phyloP scores from a whole-genome alignment of 2,329 filamentous ascomycete species.

The Aspergillus alliaceus region DNA sequence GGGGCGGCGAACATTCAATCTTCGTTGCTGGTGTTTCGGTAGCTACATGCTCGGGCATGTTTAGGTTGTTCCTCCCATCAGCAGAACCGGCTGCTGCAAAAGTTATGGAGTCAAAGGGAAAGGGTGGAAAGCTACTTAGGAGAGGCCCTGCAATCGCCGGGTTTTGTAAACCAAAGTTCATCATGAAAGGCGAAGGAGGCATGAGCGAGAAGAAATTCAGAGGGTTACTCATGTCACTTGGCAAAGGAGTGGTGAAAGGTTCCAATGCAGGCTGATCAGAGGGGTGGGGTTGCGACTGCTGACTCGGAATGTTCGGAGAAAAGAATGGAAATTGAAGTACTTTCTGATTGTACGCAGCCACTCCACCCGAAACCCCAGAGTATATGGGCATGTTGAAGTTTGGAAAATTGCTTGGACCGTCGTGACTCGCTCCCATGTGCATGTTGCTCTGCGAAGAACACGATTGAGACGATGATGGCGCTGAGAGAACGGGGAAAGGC shows the following conservation, averaged over 20 bases:
- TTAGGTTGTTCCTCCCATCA: neutral
- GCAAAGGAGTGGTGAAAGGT: constrained; percentile 7
- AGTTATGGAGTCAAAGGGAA: constrained; percentile 8
- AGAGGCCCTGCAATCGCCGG: constrained; percentile 8
- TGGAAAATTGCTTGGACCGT: neutral
- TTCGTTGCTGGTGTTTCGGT: constrained; percentile 13
- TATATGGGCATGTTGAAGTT: constrained; percentile 11
- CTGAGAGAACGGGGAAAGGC: neutral
- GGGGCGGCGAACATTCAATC: constrained; percentile 3
- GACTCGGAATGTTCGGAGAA: constrained; percentile 1
- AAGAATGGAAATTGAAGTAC: constrained; percentile 10
- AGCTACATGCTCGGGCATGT: neutral
- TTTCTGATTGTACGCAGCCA: neutral
- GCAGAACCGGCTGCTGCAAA: constrained; percentile 5
- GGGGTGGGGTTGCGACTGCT: constrained; percentile 4
- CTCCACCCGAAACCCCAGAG: neutral
- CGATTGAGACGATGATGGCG: neutral
- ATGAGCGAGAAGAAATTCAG: constrained; percentile 10
- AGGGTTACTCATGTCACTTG: constrained; percentile 10
- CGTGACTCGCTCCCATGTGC: neutral
- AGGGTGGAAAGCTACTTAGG: constrained; percentile 6
- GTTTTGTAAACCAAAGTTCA: constrained; percentile 13
- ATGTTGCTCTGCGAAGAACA: neutral
- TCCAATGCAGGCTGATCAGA: constrained; percentile 7
- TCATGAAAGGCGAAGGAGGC: constrained; percentile 13